Evolutionary conservation across 148 eudicot genomes (phyloP), one percentile per base, ranked within the genome.

Genomic region (Rhododendron griersonianum): DNA sequence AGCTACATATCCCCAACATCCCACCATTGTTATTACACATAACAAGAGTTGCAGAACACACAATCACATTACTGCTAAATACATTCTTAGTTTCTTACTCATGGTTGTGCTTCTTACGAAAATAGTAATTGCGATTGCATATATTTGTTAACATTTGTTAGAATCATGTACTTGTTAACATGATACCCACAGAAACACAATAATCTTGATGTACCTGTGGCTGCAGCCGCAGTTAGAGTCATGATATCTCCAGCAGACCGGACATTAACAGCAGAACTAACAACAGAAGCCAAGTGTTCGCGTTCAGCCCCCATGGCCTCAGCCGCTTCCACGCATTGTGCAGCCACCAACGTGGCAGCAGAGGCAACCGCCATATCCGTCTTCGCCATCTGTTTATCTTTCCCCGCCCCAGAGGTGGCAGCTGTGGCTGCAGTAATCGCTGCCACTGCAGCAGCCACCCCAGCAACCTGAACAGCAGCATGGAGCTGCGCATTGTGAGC

Each of bases 301-400:
- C 98, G 92, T 77, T 97, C 99, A 0, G 98, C 99, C 30, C 99
- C 99, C 96, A 95, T 91, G 18, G 92, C 91, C 88, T 97, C 99
- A 11, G 99, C 99, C 0, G 98, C 96, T 81, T 97, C 99, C 1
- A 97, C 98, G 81, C 99, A 97, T 67, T 97, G 99, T 78, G 99
- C 96, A n/a, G 99, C 99, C 73, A 97, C 96, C 87, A 97, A 89
- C 1, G 98, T 93, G 63, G 99, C 98, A 23, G 99, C 99, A 78
- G 99, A 94, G 2, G 99, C 99, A 81, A 97, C 93, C 0, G 98
- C 99, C 98, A 93, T 93, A 78, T 95, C 96, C 4, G 95, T 94
- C 88, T 92, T 93, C 0, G 98, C 93, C 88, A 90, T 90, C 47
- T 91, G 91, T 82, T 91, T 94, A 28, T 96, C 99, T 86, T 95